Conservation (phyloP, 768 basidiomycete species). For the Hypsizygus marmoreus region DNA sequence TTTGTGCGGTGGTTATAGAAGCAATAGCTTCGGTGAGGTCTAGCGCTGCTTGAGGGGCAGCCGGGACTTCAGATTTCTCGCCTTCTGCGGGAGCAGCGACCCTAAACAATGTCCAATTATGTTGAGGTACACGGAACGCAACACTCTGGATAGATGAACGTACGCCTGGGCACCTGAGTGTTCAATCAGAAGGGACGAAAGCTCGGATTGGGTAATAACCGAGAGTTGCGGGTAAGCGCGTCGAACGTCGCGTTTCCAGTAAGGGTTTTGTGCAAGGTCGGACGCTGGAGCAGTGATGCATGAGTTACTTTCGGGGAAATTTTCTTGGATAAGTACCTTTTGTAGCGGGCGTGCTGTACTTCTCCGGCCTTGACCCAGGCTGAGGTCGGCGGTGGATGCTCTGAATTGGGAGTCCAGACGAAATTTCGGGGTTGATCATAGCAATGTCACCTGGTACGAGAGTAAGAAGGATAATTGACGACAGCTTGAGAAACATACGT, state of each 20-base stretch:
- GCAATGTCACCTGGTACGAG: constrained; percentile 69
- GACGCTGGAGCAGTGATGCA: constrained; percentile 53
- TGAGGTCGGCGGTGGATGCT: constrained; percentile 77
- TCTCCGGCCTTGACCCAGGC: constrained; percentile 86
- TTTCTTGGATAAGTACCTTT: constrained; percentile 56
- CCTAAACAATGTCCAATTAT: constrained; percentile 30
- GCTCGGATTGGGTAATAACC: constrained; percentile 80
- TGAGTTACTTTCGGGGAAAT: constrained; percentile 1
- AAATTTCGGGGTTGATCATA: constrained; percentile 89
- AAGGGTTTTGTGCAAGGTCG: constrained; percentile 86
- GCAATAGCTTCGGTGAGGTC: constrained; percentile 76
- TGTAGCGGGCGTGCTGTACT: constrained; percentile 85
- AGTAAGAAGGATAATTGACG: background rate
- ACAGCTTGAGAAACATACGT: too few species aligned
- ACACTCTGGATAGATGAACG: constrained; percentile 29
- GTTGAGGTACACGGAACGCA: background rate
- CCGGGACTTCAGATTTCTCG: constrained; percentile 48
- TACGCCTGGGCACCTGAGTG: constrained; percentile 70
- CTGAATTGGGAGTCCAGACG: constrained; percentile 82
- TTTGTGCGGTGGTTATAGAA: constrained; percentile 55
- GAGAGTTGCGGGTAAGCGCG: constrained; percentile 92
- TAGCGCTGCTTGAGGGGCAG: constrained; percentile 42
- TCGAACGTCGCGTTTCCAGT: constrained; percentile 96
- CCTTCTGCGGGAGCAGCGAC: constrained; percentile 53
- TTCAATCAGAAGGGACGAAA: constrained; percentile 80